A percentile compares a stretch with the other conserved stretches of the same genome.
These are phyloP conservation scores for Trichoderma sp. DNA, from an alignment of 2,329 filamentous ascomycete genomes.

Conservation along the genomic window DNA sequence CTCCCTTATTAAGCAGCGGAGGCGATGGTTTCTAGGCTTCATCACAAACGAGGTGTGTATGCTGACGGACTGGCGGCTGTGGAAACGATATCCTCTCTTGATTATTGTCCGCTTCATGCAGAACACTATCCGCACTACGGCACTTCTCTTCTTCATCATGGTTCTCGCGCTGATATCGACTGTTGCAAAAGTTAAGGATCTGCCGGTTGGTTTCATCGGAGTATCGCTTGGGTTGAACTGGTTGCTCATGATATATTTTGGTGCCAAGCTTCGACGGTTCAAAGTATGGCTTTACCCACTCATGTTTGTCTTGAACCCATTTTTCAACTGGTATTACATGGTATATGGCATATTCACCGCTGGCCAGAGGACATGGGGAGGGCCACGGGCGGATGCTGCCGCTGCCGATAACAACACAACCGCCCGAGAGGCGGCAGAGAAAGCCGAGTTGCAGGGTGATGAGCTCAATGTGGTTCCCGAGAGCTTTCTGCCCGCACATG, in stretches of 20 bases:
- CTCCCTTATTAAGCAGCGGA: slow-evolving; percentile 87
- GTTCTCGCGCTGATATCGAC: slow-evolving; percentile 82
- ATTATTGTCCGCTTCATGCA: slow-evolving; percentile 88
- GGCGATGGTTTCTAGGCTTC: slow-evolving; percentile 94
- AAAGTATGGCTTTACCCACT: slow-evolving; percentile 94
- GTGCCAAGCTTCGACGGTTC: slow-evolving; percentile 77
- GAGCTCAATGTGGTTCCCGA: slow-evolving; percentile 88
- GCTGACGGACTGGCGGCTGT: slow-evolving; percentile 90
- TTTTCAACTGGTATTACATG: slow-evolving; percentile 99
- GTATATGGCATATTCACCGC: slow-evolving; percentile 95
- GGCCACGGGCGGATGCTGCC: slow-evolving; percentile 84
- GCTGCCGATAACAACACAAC: slow-evolving; percentile 72
- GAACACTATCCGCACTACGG: slow-evolving; percentile 93
- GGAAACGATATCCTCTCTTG: slow-evolving; percentile 85
- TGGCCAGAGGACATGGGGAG: slow-evolving; percentile 92
- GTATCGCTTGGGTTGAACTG: slow-evolving; percentile 92
- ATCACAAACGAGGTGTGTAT: slow-evolving; percentile 98
- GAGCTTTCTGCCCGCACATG: slow-evolving; percentile 65
- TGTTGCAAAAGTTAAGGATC: slow-evolving; percentile 69
- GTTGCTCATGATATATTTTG: slow-evolving; percentile 95
- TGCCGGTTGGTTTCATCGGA: slow-evolving; percentile 90
- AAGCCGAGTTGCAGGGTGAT: slow-evolving; percentile 74
- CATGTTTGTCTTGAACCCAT: slow-evolving; percentile 93
- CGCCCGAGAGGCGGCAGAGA: slow-evolving; percentile 77
- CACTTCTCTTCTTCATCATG: slow-evolving; percentile 92